phyloP scores from a whole-genome alignment of 805 yeast species.

The Sungouiozyma intestinalis region DNA sequence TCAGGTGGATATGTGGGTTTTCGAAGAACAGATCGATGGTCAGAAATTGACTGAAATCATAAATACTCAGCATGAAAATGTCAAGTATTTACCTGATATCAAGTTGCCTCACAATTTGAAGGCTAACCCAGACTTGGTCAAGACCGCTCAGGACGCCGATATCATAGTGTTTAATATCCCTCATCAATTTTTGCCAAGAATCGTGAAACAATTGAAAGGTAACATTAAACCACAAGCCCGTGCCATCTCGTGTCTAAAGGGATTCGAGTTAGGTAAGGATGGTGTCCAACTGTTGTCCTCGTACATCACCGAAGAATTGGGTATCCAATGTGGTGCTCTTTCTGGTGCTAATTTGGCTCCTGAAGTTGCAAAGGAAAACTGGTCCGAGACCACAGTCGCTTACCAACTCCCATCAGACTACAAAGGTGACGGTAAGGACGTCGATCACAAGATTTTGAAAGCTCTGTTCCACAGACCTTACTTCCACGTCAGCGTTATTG shows the following conservation, averaged over 20 bases:
- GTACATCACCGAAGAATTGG: constrained; percentile 68
- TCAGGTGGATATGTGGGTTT: constrained; percentile 94
- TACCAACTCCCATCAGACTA: constrained; percentile 61
- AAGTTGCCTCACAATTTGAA: constrained; percentile 74
- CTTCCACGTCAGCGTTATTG: constrained; percentile 89
- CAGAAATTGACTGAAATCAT: constrained; percentile 79
- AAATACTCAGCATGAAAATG: constrained; percentile 85
- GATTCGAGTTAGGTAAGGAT: constrained; percentile 75
- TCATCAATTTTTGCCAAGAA: constrained; percentile 82
- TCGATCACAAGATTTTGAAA: constrained; percentile 62
- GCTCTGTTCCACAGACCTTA: constrained; percentile 92
- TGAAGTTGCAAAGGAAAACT: constrained; percentile 88
- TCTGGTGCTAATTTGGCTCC: constrained; percentile 97
- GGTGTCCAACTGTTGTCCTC: constrained; percentile 80
- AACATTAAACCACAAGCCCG: constrained; percentile 58
- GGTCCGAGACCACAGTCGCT: constrained; percentile 98
- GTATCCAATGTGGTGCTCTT: constrained; percentile 88
- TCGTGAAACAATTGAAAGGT: constrained; percentile 69
- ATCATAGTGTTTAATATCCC: constrained; percentile 90
- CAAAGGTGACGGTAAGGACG: constrained; percentile 37
- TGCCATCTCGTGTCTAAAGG: constrained; percentile 94
- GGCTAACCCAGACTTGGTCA: constrained; percentile 77
- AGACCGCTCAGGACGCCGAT: constrained; percentile 73
- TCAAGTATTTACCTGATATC: constrained; percentile 85
- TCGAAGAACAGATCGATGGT: constrained; percentile 74